Evolutionary conservation across 176 grass and related monocot species (phyloP), one percentile per base, ranked within the genome.

Genomic region (Triticum timopheevii): DNA sequence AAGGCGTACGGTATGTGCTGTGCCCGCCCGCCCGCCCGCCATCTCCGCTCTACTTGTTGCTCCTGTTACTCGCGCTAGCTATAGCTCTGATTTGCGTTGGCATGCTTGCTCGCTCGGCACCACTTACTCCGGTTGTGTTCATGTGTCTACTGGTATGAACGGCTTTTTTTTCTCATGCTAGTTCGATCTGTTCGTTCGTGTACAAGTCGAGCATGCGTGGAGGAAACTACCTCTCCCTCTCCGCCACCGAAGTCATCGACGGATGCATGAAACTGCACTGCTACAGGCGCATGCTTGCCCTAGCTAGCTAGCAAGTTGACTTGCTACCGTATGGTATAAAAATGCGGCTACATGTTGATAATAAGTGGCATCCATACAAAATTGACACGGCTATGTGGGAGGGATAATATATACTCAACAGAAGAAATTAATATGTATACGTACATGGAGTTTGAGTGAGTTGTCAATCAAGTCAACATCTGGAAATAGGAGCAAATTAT

Each of bases 1-100:
- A 98, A 94, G 82, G 71, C 84, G 80, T 96, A 96, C 71, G 97
- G 97, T 98, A 93, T 45, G 89, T 10, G 34, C 15, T 7, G 10
- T 8, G 20, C 19, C 19, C 61, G 31, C 16, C 10, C 65, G 30
- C 19, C 19, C 65, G 16, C 9, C 33, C 33, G 33, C 0, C 71
- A 47, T 47, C 71, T 47, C 22, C 10, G 3, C 47, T 17, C 50
- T 19, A 19, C 50, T 19, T 2, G 16, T 19, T 54, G 50, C 2
- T 54, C 19, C 19, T 7, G 7, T 54, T 19, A 54, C 19, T 19
- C 50, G 8, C 42, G 42, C 42, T 10, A 3, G 61, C 61, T 12
- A 36, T 12, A 36, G 35, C 35, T 36, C 35, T 36, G 35, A 7
- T 36, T 36, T 7, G 35, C 35, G 35, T 7, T 36, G 35, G 1